Base-by-base conservation (phyloP, 2,329 filamentous ascomycete genomes). In the Colletotrichum simmondsii region DNA sequence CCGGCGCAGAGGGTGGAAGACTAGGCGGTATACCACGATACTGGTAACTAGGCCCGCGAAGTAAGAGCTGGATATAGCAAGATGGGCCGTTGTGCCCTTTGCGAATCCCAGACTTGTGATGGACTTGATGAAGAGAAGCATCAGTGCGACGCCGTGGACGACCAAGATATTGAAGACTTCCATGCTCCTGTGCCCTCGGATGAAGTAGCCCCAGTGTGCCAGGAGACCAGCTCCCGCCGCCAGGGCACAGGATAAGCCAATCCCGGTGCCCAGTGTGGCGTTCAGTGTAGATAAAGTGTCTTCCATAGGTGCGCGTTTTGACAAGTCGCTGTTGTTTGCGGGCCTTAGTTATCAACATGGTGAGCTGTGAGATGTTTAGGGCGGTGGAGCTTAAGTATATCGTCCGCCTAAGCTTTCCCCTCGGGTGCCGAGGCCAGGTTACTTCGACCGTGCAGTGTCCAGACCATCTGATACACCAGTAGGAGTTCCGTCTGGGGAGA, bases 11-110 rank as follows among this genome's bases (percentile, higher is more conserved):
- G 71, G 73, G 30, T 76, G 75, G 49, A 77, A 74, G 28, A 74
- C 57, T 22, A 76, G 1, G 6, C 79, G 78, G 42, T 77, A 77
- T n/a, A 75, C 26, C 5, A 60, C 26, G 7, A 77, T 75, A 35
- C 76, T 77, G 12, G 49, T 24, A 68, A 88, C 76, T 1, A 77
- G 32, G 30, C 75, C 56, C 2, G 42, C 24, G 24, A 74, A 66
- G 30, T 73, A 74, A 1, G 69, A 64, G 10, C 54, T 62, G 2
- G 69, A 69, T n/a, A 73, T 59, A n/a, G 61, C 56, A 0, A 26
- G n/a, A 32, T 58, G 62, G 5, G n/a, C 11, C 1, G 59, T 5
- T 0, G 63, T 42, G 4, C 72, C 69, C 4, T 54, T 3, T n/a
- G 28, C 52, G 6, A 72, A 22, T 0, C 72, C 72, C 14, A 28